Conservation (phyloP, 1,139 yeast genomes). For the Kazachstania sp. region DNA sequence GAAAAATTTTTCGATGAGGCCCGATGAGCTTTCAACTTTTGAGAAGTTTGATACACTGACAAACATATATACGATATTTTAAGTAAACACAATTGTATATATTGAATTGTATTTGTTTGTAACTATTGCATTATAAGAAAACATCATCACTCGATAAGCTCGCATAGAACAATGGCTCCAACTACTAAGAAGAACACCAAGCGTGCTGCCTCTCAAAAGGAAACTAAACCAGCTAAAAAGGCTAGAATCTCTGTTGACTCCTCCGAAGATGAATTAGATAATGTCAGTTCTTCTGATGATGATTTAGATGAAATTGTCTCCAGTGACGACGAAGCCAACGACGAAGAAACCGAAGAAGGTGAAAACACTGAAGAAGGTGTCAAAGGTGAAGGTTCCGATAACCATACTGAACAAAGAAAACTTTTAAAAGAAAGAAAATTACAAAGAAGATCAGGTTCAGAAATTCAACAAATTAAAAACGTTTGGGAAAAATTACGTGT, state of each 20-base stretch:
- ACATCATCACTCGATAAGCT: not conserved
- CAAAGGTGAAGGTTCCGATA: slow-evolving; percentile 34
- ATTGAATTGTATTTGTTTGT: not conserved
- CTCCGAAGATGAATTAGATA: slow-evolving; percentile 24
- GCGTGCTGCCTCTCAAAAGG: slow-evolving; percentile 10
- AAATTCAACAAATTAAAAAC: slow-evolving; percentile 76
- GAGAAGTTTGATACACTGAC: not conserved
- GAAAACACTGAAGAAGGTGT: slow-evolving; percentile 17
- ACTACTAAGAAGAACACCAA: slow-evolving; percentile 15
- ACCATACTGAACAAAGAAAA: slow-evolving; percentile 78
- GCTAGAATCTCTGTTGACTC: slow-evolving; percentile 28
- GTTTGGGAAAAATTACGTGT: slow-evolving; percentile 91
- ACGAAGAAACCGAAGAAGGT: slow-evolving; percentile 21
- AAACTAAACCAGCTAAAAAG: slow-evolving; percentile 20
- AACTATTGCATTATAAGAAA: not conserved
- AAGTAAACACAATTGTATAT: not conserved
- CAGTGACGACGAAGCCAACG: slow-evolving; percentile 22
- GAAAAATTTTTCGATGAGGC: slow-evolving; percentile 9
- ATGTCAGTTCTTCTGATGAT: slow-evolving; percentile 25
- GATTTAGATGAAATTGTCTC: slow-evolving; percentile 18
- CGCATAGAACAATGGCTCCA: slow-evolving; percentile 17
- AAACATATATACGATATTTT: not conserved
- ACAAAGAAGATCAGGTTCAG: slow-evolving; percentile 75
- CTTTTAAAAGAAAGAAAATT: slow-evolving; percentile 74
- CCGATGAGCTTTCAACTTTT: slow-evolving; percentile 8